These are phyloP conservation scores for Rosa persica DNA, from an alignment of 306 rosid genomes.

Conservation along the genomic window DNA sequence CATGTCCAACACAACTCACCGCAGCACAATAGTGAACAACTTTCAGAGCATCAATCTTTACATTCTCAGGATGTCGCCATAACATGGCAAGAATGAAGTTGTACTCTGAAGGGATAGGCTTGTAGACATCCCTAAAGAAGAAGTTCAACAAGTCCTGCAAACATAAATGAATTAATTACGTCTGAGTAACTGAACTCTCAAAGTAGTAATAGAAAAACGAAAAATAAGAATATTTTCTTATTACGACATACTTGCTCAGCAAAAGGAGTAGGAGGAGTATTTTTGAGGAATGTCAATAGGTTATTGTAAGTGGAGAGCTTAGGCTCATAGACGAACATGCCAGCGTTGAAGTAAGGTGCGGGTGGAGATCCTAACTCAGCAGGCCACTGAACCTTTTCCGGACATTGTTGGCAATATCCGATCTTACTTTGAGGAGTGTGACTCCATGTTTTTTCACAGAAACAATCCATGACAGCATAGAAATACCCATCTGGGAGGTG, in stretches of 20 bases:
- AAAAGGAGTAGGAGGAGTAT: constrained; percentile 11
- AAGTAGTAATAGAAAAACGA: too few species aligned
- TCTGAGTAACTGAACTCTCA: background rate
- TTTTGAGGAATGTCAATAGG: background rate
- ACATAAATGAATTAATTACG: background rate
- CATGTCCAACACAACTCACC: background rate
- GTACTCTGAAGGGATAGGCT: constrained; percentile 12
- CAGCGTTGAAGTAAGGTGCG: constrained; percentile 10
- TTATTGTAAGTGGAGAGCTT: constrained; percentile 6
- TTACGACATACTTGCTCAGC: constrained; percentile 5
- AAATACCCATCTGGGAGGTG: background rate
- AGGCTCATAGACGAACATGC: constrained; percentile 11
- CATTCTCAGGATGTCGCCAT: constrained; percentile 14
- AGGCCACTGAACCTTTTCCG: constrained; percentile 16
- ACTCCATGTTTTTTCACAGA: constrained; percentile 20
- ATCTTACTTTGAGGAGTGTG: constrained; percentile 1
- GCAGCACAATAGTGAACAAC: constrained; percentile 23
- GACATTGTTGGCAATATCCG: constrained; percentile 13
- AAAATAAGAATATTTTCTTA: background rate
- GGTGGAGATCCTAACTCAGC: constrained; percentile 5
- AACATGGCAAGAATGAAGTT: constrained; percentile 11
- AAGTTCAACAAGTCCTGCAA: constrained; percentile 11
- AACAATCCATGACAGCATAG: constrained; percentile 12
- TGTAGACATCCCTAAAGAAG: constrained; percentile 2
- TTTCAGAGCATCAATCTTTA: background rate